Evolutionary conservation across 2,329 filamentous ascomycete genomes (phyloP).

Genomic region (Colletotrichum orbiculare): DNA sequence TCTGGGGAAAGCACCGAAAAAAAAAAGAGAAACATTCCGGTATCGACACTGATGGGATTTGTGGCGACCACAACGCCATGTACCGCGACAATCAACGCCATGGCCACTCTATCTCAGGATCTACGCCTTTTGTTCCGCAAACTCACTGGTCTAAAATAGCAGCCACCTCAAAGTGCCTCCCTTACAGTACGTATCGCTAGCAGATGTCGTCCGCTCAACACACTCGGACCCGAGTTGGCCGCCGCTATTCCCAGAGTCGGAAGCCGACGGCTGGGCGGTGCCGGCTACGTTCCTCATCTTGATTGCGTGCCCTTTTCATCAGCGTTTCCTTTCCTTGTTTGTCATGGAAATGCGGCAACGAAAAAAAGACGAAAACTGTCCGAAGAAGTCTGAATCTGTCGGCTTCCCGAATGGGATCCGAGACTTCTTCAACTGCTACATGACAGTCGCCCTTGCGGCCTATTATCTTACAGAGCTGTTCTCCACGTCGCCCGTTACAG

Average conservation of each 20-base stretch:
- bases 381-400: no score
- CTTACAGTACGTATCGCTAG: neutral
- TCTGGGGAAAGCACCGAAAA: constrained; percentile 14
- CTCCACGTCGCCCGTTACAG: constrained; percentile 15
- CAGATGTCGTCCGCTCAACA: no score
- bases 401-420: constrained; percentile 10
- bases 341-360: neutral
- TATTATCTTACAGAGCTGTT: neutral
- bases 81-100: neutral
- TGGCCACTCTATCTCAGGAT: constrained; percentile 5
- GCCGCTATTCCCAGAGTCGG: constrained; percentile 28
- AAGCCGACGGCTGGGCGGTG: no score
- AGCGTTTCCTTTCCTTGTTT: neutral
- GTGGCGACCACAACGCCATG: neutral
- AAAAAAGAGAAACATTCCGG: constrained; percentile 19
- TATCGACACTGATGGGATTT: neutral
- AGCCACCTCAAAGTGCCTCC: neutral
- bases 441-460: neutral
- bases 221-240: constrained; percentile 21
- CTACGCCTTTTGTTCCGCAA: neutral
- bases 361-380: no score
- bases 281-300: constrained; percentile 9
- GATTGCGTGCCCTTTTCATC: neutral
- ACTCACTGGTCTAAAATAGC: constrained; percentile 20
- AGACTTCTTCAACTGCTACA: neutral